Evolutionary conservation across 73 alveolate species (phyloP).

Genomic region (Tetrahymena elliotti): DNA sequence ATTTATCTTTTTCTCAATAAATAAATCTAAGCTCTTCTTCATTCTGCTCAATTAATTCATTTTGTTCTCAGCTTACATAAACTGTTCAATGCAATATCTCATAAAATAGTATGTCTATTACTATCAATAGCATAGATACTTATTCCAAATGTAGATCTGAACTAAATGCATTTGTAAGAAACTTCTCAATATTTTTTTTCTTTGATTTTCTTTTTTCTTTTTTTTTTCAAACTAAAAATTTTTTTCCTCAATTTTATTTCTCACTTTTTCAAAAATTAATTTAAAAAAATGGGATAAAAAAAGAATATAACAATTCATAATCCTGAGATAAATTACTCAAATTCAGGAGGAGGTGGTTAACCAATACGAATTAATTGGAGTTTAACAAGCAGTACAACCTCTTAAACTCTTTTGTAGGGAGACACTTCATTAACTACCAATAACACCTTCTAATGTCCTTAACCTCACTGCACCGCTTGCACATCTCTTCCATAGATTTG

Average conservation of each 20-base stretch:
- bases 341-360: not conserved
- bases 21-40: not conserved
- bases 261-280: no score
- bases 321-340: not conserved
- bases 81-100: no score
- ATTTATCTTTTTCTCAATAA: not conserved
- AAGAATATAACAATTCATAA: not conserved
- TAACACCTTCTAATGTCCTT: not conserved
- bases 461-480: not conserved
- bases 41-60: not conserved
- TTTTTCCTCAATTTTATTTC: no score
- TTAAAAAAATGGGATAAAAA: no score
- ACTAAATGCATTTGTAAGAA: no score
- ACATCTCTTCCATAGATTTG: not conserved
- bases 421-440: not conserved
- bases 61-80: not conserved
- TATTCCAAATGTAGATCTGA: no score
- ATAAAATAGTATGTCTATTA: no score
- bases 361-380: not conserved
- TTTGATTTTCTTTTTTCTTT: no score
- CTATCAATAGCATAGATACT: no score
- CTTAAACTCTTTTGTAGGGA: not conserved
- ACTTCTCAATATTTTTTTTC: no score
- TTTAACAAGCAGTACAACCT: not conserved
- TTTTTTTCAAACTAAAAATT: no score